A percentile compares a stretch with the other conserved stretches of the same genome.
phyloP scores from a whole-genome alignment of 2,329 filamentous ascomycete genomes.

The Xylogone sp. region DNA sequence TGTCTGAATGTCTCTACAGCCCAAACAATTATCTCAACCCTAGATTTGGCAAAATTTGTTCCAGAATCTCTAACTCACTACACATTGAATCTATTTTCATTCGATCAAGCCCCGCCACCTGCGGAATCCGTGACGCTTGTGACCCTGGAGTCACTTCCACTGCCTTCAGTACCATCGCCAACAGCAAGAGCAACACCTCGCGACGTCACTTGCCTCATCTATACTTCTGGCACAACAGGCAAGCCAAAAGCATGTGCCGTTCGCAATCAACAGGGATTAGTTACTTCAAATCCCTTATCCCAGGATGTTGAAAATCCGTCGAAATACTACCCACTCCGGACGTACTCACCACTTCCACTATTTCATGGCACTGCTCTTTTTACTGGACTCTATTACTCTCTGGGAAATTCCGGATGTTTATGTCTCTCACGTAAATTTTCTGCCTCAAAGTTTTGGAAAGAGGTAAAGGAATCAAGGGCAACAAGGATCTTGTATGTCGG shows the following conservation, averaged over 20 bases:
- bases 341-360: constrained; percentile 42
- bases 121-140: too few species aligned
- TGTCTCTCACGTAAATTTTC: constrained; percentile 43
- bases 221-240: constrained; percentile 45
- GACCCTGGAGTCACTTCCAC: too few species aligned
- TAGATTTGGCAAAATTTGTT: constrained; percentile 35
- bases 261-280: constrained; percentile 32
- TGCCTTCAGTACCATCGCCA: constrained; percentile 1
- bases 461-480: constrained; percentile 37
- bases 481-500: constrained; percentile 43
- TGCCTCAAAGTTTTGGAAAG: constrained; percentile 40
- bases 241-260: constrained; percentile 42
- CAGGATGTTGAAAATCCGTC: constrained; percentile 31
- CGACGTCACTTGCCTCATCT: constrained; percentile 31
- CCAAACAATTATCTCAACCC: constrained; percentile 38
- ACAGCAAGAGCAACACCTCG: constrained; percentile 28
- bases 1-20: constrained; percentile 39
- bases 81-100: constrained; percentile 34
- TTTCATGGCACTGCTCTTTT: constrained; percentile 47
- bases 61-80: constrained; percentile 27
- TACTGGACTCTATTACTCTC: constrained; percentile 35
- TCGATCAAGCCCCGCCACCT: constrained; percentile 16
- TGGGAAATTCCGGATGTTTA: constrained; percentile 37
- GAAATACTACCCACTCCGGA: constrained; percentile 41
- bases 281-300: constrained; percentile 32